Conservation (phyloP, 768 basidiomycete genomes). For the Termitomyces sp. region DNA sequence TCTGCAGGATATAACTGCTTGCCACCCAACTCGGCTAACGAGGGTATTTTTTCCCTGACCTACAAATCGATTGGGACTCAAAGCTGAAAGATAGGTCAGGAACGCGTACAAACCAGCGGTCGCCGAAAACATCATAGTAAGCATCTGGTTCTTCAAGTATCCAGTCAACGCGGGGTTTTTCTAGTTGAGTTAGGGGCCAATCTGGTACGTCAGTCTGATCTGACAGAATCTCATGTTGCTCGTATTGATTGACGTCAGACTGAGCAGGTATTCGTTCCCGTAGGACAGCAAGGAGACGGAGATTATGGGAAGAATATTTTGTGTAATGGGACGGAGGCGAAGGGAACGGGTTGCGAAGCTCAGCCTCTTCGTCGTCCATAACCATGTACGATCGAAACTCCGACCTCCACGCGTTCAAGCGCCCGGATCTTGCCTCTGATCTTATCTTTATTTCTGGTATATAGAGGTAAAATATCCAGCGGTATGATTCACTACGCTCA, state of each 20-base stretch:
- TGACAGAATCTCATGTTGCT: conserved; percentile 59
- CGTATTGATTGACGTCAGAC: conserved; percentile 46
- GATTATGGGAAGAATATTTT: conserved; percentile 70
- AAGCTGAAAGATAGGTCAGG: conserved; percentile 9
- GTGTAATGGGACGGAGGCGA: conserved; percentile 83
- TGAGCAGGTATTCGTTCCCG: conserved; percentile 45
- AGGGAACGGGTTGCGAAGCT: conserved; percentile 83
- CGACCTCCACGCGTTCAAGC: not conserved
- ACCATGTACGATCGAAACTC: not conserved
- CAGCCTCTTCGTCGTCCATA: conserved; percentile 72
- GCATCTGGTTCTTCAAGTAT: conserved; percentile 74
- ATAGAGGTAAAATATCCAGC: not conserved
- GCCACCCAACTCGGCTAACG: conserved; percentile 76
- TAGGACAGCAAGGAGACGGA: conserved; percentile 60
- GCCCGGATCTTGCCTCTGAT: not conserved
- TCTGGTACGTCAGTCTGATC: conserved; percentile 75
- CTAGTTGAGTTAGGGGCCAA: conserved; percentile 70
- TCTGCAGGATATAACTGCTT: conserved; percentile 76
- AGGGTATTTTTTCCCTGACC: conserved; percentile 81
- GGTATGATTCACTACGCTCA: conserved; percentile 2
- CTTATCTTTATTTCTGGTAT: too few relatives aligned
- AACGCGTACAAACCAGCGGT: conserved; percentile 77
- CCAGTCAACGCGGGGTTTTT: conserved; percentile 89
- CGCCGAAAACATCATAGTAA: conserved; percentile 79
- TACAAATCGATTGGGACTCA: conserved; percentile 21